A percentile compares a stretch with the other conserved stretches of the same genome.
Evolutionary conservation across 2,329 filamentous ascomycete species (phyloP).

Genomic region (Aspergillus fijiensis): DNA sequence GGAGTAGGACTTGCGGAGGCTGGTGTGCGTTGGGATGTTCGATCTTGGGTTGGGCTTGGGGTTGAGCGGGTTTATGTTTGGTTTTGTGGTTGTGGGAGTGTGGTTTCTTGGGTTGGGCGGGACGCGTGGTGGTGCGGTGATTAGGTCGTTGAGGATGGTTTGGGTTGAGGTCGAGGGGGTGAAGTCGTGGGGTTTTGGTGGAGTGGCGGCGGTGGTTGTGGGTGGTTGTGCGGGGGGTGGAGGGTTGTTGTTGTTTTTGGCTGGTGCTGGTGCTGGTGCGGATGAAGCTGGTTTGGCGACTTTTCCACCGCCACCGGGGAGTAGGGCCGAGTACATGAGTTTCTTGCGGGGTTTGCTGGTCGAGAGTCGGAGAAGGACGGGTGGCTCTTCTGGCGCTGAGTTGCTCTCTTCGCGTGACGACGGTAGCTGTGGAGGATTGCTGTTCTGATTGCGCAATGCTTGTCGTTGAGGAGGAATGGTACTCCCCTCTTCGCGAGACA

Average conservation of each 20-base stretch:
- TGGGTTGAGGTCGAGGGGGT: slow-evolving; percentile 18
- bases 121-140: not conserved
- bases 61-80: not conserved
- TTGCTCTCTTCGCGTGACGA: not conserved
- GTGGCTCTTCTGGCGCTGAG: slow-evolving; percentile 8
- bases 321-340: slow-evolving; percentile 43
- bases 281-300: slow-evolving; percentile 14
- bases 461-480: not conserved
- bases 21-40: not conserved
- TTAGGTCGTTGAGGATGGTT: slow-evolving; percentile 1
- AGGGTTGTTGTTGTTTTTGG: not conserved
- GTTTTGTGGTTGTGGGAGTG: not conserved
- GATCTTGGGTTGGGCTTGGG: not conserved
- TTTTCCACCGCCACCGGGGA: slow-evolving; percentile 23
- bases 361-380: slow-evolving; percentile 31
- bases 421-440: not conserved
- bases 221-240: slow-evolving; percentile 19
- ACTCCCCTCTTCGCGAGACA: not conserved
- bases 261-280: slow-evolving; percentile 9
- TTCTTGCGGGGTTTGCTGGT: slow-evolving; percentile 43
- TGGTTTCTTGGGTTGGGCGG: not conserved
- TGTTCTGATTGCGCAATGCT: not conserved
- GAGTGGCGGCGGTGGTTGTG: not conserved
- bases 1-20: slow-evolving; percentile 36
- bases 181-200: slow-evolving; percentile 19